Evolutionary conservation across 129 eudicot genomes (phyloP).

Genomic region (Lactuca sativa): DNA sequence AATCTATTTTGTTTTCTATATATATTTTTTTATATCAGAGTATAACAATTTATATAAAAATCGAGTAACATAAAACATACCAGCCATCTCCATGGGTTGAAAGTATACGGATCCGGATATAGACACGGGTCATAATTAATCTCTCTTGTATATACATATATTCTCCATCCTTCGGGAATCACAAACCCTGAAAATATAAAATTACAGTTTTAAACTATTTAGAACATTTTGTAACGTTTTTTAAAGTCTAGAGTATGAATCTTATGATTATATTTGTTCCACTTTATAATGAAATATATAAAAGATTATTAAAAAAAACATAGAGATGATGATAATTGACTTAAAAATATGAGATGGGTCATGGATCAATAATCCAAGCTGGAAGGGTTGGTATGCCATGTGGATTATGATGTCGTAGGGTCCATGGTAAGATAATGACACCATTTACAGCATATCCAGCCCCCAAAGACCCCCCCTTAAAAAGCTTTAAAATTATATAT

Average conservation of each 20-base stretch:
- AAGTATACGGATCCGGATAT: slow-evolving; percentile 80
- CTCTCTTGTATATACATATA: slow-evolving; percentile 90
- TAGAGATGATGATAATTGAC: slow-evolving; percentile 35
- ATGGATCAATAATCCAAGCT: slow-evolving; percentile 62
- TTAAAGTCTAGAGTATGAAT: background rate
- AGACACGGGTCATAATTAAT: slow-evolving; percentile 68
- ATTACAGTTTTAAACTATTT: background rate
- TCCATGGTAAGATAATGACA: slow-evolving; percentile 47
- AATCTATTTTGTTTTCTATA: background rate
- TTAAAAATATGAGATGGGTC: slow-evolving; percentile 49
- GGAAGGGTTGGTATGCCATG: slow-evolving; percentile 76
- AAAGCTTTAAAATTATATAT: slow-evolving; percentile 10
- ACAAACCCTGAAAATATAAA: slow-evolving; percentile 57
- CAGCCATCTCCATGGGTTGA: slow-evolving; percentile 98
- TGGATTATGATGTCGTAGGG: slow-evolving; percentile 85
- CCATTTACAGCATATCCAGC: slow-evolving; percentile 50
- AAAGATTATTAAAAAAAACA: slow-evolving; percentile 1
- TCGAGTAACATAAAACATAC: slow-evolving; percentile 34
- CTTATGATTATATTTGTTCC: background rate
- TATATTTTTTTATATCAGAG: too few species aligned
- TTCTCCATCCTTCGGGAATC: slow-evolving; percentile 93
- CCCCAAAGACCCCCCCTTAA: slow-evolving; percentile 38
- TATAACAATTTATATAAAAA: background rate
- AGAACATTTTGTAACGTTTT: background rate
- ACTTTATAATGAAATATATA: background rate